phyloP scores from a whole-genome alignment of 768 basidiomycete genomes.

The Tricholoma hemisulphureum region DNA sequence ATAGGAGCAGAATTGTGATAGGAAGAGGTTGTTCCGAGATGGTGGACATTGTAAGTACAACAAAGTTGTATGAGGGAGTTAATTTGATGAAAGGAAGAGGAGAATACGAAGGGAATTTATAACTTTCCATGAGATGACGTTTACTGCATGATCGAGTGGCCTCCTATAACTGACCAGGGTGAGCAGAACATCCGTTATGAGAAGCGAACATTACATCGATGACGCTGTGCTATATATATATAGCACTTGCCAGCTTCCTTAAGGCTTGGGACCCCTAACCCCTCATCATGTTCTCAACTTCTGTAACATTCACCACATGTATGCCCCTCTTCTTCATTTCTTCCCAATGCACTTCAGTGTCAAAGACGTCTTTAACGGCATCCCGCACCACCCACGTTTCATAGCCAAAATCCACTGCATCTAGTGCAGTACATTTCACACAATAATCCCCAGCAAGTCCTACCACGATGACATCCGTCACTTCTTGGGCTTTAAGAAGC shows the following conservation, averaged over 20 bases:
- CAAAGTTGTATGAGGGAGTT: not conserved
- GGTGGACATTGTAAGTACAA: not conserved
- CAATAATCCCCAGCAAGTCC: slow-evolving; percentile 82
- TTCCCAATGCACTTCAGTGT: slow-evolving; percentile 34
- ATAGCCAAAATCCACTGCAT: slow-evolving; percentile 50
- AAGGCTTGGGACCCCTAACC: not conserved
- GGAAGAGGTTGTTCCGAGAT: not conserved
- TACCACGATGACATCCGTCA: slow-evolving; percentile 61
- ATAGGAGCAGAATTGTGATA: not conserved
- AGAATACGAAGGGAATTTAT: not conserved
- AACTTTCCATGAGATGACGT: not conserved
- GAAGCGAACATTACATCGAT: not conserved
- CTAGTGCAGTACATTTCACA: slow-evolving; percentile 58
- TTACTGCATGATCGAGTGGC: not conserved
- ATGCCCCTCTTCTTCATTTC: slow-evolving; percentile 37
- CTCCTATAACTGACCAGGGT: not conserved
- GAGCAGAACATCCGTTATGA: not conserved
- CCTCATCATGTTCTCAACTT: slow-evolving; percentile 26
- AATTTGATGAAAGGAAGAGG: not conserved
- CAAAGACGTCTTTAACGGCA: slow-evolving; percentile 43
- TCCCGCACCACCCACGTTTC: slow-evolving; percentile 50
- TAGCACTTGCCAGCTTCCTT: not conserved
- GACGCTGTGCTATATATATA: not conserved
- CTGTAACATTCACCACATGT: slow-evolving; percentile 27
- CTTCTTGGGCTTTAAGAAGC: slow-evolving; percentile 37